phyloP scores from a whole-genome alignment of 1,284 basidiomycete genomes.

The Apiotrichum domesticum region DNA sequence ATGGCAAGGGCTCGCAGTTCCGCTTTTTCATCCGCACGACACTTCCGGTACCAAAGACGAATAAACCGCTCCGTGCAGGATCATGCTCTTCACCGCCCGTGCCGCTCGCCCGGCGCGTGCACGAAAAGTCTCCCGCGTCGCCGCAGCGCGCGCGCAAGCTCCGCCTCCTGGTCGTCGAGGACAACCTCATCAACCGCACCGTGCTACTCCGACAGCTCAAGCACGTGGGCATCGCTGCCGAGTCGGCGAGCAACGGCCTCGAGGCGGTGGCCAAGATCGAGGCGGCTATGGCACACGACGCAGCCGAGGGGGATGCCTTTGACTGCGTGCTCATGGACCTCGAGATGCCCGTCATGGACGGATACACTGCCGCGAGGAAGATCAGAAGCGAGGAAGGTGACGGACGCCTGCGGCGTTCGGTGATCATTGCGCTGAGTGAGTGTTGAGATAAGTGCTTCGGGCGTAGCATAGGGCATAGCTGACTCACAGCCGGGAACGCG shows the following conservation, averaged over 20 bases:
- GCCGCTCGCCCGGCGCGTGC: too few relatives aligned
- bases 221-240: constrained; percentile 10
- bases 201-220: constrained; percentile 17
- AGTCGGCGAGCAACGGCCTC: constrained; percentile 44
- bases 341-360: constrained; percentile 40
- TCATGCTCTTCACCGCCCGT: not conserved
- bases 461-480: too few relatives aligned
- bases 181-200: constrained; percentile 41
- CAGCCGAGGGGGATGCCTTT: constrained; percentile 19
- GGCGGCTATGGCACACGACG: constrained; percentile 11
- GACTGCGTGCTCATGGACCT: constrained; percentile 46
- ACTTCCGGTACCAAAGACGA: not conserved
- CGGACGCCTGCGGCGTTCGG: not conserved
- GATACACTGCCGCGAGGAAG: constrained; percentile 11
- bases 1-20: constrained; percentile 45
- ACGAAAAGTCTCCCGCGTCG: not conserved
- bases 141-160: not conserved
- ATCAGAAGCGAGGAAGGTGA: constrained; percentile 13
- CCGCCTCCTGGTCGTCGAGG: constrained; percentile 32
- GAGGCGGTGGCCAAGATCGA: constrained; percentile 45
- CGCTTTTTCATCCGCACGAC: constrained; percentile 31
- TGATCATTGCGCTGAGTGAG: constrained; percentile 17
- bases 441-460: not conserved
- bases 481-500: constrained; percentile 18
- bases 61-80: too few relatives aligned